These are phyloP conservation scores for Coemansia sp. DNA, from an alignment of 192 early-diverging fungal genomes.

Conservation along the genomic window DNA sequence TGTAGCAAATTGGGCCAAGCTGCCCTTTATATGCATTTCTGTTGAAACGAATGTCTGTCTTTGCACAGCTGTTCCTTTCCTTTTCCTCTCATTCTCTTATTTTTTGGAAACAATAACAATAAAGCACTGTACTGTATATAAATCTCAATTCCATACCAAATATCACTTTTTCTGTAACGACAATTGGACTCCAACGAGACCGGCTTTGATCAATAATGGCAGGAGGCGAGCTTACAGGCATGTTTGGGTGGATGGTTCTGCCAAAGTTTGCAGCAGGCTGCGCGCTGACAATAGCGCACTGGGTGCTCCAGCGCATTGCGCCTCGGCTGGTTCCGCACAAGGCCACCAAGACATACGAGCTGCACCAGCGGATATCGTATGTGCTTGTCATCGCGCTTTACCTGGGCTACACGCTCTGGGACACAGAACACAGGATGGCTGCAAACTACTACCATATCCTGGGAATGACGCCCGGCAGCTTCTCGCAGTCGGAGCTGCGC, in stretches of 20 bases:
- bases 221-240: slow-evolving; percentile 24
- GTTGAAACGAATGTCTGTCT: no score
- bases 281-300: slow-evolving; percentile 25
- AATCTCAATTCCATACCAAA: not conserved
- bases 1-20: no score
- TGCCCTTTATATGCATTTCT: no score
- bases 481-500: slow-evolving; percentile 23
- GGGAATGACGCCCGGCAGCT: slow-evolving; percentile 29
- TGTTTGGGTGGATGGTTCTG: slow-evolving; percentile 43
- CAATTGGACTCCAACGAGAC: no score
- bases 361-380: slow-evolving; percentile 43
- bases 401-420: slow-evolving; percentile 40
- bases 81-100: no score
- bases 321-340: slow-evolving; percentile 37
- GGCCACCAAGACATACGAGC: slow-evolving; percentile 19
- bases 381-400: slow-evolving; percentile 32
- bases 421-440: slow-evolving; percentile 31
- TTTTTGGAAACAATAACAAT: no score
- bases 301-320: slow-evolving; percentile 24
- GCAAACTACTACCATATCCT: slow-evolving; percentile 46
- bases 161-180: not conserved
- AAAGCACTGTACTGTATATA: no score
- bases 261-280: slow-evolving; percentile 37
- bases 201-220: slow-evolving; percentile 9
- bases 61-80: no score